Conservation (phyloP, 148 eudicot species). For the Rhododendron williamsianum region DNA sequence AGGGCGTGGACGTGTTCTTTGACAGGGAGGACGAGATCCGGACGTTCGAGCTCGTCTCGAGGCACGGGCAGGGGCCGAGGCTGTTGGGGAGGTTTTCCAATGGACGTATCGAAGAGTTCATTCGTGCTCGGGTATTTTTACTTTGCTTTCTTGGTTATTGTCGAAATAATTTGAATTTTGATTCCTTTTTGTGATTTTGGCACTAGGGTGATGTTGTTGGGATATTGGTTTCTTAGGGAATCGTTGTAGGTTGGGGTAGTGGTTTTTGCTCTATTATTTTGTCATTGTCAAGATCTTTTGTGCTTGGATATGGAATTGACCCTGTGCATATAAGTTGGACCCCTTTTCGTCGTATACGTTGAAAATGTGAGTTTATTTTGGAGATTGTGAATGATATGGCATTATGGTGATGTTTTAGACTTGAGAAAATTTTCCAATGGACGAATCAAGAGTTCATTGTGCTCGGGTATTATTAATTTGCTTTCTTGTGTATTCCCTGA, state of each 20-base stretch:
- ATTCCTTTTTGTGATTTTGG: not conserved
- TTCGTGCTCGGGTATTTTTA: slow-evolving; percentile 26
- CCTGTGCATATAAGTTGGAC: not conserved
- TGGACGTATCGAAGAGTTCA: slow-evolving; percentile 87
- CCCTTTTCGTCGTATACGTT: not conserved
- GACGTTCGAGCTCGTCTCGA: slow-evolving; percentile 83
- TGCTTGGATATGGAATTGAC: not conserved
- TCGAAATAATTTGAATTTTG: not conserved
- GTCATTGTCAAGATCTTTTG: not conserved
- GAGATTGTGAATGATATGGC: not conserved
- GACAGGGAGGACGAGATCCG: slow-evolving; percentile 66
- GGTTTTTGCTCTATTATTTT: not conserved
- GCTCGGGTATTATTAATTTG: slow-evolving; percentile 48
- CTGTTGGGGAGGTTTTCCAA: slow-evolving; percentile 62
- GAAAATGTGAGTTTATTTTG: not conserved
- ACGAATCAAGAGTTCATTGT: slow-evolving; percentile 62
- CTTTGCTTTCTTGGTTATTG: not conserved
- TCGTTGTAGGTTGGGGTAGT: not conserved
- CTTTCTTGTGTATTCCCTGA: not conserved
- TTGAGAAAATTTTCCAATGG: slow-evolving; percentile 64
- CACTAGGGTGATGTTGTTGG: not conserved
- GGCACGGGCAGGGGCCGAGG: slow-evolving; percentile 74
- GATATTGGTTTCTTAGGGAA: not conserved
- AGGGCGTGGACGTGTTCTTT: slow-evolving; percentile 77
- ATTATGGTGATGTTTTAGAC: not conserved